These are phyloP conservation scores for Sugiyamaella chiloensis DNA, from an alignment of 805 yeast genomes.

Conservation along the genomic window DNA sequence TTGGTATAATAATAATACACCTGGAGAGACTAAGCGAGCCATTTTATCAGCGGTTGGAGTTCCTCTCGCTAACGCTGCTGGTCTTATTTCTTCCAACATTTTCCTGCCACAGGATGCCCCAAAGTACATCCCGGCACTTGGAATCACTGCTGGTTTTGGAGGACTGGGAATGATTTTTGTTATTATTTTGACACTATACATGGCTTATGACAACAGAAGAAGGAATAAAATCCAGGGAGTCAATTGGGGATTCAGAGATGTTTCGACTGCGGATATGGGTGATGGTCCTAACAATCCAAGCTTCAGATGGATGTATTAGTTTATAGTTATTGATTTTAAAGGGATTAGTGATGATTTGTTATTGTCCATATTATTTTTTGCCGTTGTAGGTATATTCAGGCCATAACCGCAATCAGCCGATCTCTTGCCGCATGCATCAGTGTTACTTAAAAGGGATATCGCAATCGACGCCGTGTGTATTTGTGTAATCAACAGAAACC, in stretches of 20 bases:
- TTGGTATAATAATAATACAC: constrained; percentile 51
- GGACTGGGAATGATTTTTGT: constrained; percentile 41
- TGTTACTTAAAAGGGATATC: no score
- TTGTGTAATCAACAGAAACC: no score
- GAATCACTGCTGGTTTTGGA: constrained; percentile 46
- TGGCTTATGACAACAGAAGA: constrained; percentile 43
- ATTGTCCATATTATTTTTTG: no score
- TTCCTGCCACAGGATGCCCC: constrained; percentile 53
- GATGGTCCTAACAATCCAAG: constrained; percentile 47
- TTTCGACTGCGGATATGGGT: constrained; percentile 37
- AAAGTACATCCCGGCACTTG: constrained; percentile 48
- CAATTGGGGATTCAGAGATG: constrained; percentile 20
- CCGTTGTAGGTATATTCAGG: no score
- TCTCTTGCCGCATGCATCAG: no score
- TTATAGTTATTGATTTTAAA: not conserved
- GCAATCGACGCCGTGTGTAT: no score
- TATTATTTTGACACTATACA: constrained; percentile 31
- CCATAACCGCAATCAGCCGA: no score
- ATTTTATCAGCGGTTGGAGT: constrained; percentile 49
- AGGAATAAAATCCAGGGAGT: constrained; percentile 24
- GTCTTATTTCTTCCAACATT: constrained; percentile 51
- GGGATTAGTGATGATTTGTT: not conserved
- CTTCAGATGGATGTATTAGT: constrained; percentile 46
- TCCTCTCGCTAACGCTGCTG: constrained; percentile 56
- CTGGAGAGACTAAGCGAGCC: constrained; percentile 45